These are phyloP conservation scores for Neocallimastix lanati DNA, from an alignment of 192 early-diverging fungal genomes.

Conservation along the genomic window DNA sequence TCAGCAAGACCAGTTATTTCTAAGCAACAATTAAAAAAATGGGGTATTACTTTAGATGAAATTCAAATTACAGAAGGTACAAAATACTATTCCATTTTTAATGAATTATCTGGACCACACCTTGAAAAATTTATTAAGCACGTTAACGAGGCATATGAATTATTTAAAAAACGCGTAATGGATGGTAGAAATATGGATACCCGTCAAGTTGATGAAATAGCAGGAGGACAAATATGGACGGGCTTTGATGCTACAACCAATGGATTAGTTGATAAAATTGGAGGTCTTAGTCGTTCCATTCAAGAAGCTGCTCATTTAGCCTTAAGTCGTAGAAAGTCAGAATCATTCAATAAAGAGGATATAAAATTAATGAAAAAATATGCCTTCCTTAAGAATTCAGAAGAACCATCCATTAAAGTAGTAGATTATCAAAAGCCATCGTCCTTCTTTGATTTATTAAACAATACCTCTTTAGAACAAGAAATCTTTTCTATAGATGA, in stretches of 20 bases:
- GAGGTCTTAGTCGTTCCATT: constrained; percentile 10
- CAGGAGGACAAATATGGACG: constrained; percentile 43
- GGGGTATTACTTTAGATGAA: constrained; percentile 42
- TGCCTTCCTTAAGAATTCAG: background rate
- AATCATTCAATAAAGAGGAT: background rate
- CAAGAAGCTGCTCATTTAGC: background rate
- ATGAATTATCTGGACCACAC: constrained; percentile 19
- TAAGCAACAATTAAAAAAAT: constrained; percentile 25
- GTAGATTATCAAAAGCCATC: background rate
- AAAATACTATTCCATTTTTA: constrained; percentile 20
- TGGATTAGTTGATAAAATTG: constrained; percentile 45
- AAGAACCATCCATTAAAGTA: background rate
- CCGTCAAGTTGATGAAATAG: constrained; percentile 31
- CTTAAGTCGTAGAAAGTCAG: background rate
- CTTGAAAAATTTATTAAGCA: constrained; percentile 22
- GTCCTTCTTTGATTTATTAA: background rate
- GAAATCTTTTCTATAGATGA: background rate
- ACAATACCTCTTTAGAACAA: background rate
- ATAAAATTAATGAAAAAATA: background rate
- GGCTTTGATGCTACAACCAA: constrained; percentile 30
- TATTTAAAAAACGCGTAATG: constrained; percentile 32
- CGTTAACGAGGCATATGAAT: constrained; percentile 27
- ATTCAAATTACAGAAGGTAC: constrained; percentile 24
- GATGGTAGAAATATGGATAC: constrained; percentile 25
- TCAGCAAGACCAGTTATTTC: constrained; percentile 30